A percentile compares a stretch with the other conserved stretches of the same genome.
These are phyloP conservation scores for Laburnicola sp. DNA, from an alignment of 2,329 filamentous ascomycete species.

Conservation along the genomic window DNA sequence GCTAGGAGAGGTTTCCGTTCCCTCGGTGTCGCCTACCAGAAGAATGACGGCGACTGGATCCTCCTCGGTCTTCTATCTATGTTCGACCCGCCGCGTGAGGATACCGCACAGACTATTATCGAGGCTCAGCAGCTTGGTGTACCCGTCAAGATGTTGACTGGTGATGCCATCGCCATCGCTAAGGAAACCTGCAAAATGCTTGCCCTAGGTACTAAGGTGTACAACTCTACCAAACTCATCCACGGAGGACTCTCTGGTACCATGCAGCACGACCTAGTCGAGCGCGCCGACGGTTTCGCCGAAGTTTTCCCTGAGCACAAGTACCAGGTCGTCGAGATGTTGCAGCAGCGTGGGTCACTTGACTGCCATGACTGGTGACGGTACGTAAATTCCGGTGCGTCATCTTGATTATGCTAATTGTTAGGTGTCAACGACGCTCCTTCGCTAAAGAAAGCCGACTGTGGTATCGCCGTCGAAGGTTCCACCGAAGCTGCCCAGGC, in stretches of 20 bases:
- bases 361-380: conserved; percentile 76
- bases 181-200: conserved; percentile 85
- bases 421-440: conserved; percentile 76
- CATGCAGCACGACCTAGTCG: conserved; percentile 74
- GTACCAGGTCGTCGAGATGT: conserved; percentile 75
- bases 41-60: conserved; percentile 73
- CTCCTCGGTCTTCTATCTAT: conserved; percentile 77
- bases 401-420: too few relatives aligned
- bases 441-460: conserved; percentile 74
- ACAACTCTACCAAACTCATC: conserved; percentile 77
- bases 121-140: conserved; percentile 77
- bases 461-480: conserved; percentile 73
- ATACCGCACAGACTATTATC: conserved; percentile 76
- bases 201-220: conserved; percentile 77
- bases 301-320: conserved; percentile 77
- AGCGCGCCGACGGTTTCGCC: conserved; percentile 73
- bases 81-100: conserved; percentile 78
- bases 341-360: conserved; percentile 73
- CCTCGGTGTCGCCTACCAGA: conserved; percentile 76
- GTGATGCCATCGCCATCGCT: conserved; percentile 77
- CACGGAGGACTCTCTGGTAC: conserved; percentile 74
- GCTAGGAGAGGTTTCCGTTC: conserved; percentile 79
- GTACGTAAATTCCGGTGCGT: too few relatives aligned
- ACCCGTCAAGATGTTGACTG: conserved; percentile 79
- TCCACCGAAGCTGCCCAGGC: conserved; percentile 72